phyloP scores from a whole-genome alignment of 768 basidiomycete genomes.

The Coprinopsis sp. region DNA sequence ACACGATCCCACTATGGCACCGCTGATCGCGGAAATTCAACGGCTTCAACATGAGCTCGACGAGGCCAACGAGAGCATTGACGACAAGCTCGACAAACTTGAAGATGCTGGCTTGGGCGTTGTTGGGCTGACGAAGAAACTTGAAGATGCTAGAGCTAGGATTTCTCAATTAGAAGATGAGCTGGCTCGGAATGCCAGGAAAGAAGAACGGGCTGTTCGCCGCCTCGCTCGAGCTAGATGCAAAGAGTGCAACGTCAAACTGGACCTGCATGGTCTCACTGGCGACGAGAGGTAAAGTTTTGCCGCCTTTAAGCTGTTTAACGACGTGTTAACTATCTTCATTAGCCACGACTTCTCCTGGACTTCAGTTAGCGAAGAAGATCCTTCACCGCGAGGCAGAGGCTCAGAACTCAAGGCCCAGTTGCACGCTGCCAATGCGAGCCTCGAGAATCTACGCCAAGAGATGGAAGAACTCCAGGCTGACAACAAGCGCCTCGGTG shows the following conservation, averaged over 20 bases:
- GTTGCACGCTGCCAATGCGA: conserved; percentile 54
- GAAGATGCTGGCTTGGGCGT: conserved; percentile 76
- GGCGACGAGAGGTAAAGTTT: conserved; percentile 58
- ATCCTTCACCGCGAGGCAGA: conserved; percentile 64
- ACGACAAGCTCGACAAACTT: conserved; percentile 83
- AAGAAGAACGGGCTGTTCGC: conserved; percentile 63
- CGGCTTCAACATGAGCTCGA: conserved; percentile 74
- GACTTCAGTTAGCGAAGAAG: conserved; percentile 46
- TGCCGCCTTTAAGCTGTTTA: background rate
- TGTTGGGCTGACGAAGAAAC: conserved; percentile 62
- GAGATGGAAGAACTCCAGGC: conserved; percentile 73
- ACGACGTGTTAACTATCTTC: conserved; percentile 5
- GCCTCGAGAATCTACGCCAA: conserved; percentile 60
- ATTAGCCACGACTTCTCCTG: conserved; percentile 51
- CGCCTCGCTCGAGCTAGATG: conserved; percentile 62
- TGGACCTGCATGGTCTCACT: conserved; percentile 44
- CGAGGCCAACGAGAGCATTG: conserved; percentile 77
- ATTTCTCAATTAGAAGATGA: conserved; percentile 63
- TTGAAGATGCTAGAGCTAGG: conserved; percentile 64
- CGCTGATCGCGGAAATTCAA: conserved; percentile 66
- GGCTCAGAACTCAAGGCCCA: conserved; percentile 63
- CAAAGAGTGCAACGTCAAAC: conserved; percentile 61
- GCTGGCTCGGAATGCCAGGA: conserved; percentile 55
- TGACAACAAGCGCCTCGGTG: conserved; percentile 60
- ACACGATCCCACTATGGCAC: conserved; percentile 51